Evolutionary conservation across 169 alveolate genomes (phyloP).

Genomic region (Cardiosporidium cionae): DNA sequence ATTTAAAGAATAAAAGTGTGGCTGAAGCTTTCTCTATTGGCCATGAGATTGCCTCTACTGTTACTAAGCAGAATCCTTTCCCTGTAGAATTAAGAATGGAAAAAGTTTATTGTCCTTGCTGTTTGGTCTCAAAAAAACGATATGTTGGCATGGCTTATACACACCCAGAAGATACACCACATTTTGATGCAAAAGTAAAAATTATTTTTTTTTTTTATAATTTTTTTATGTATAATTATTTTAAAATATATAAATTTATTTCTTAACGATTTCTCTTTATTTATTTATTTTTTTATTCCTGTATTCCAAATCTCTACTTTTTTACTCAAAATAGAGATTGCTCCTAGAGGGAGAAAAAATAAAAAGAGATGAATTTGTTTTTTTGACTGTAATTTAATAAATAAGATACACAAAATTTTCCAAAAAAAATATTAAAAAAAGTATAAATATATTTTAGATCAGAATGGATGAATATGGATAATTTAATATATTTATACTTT

Average conservation of each 20-base stretch:
- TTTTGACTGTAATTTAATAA: too few relatives aligned
- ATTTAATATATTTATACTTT: too few relatives aligned
- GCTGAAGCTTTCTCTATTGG: slow-evolving; percentile 36
- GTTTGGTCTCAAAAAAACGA: slow-evolving; percentile 34
- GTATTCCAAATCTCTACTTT: background rate
- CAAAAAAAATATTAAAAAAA: too few relatives aligned
- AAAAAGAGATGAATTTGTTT: background rate
- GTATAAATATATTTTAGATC: too few relatives aligned
- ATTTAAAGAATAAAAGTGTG: slow-evolving; percentile 27
- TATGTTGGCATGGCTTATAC: slow-evolving; percentile 30
- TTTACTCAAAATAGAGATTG: background rate
- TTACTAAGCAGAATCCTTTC: slow-evolving; percentile 29
- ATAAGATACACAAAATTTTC: too few relatives aligned
- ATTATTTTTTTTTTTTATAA: too few relatives aligned
- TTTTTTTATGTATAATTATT: background rate
- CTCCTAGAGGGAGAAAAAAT: background rate
- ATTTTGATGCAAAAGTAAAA: slow-evolving; percentile 31
- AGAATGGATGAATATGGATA: too few relatives aligned
- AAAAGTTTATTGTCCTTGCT: slow-evolving; percentile 38
- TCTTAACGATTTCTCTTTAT: background rate
- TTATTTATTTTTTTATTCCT: background rate
- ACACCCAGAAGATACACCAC: slow-evolving; percentile 18
- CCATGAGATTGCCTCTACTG: slow-evolving; percentile 25
- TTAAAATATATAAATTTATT: background rate
- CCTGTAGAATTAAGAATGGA: slow-evolving; percentile 41